Evolutionary conservation across 2,329 filamentous ascomycete species (phyloP), one percentile per base, ranked within the genome.

Genomic region (Penicillium verrucosum): DNA sequence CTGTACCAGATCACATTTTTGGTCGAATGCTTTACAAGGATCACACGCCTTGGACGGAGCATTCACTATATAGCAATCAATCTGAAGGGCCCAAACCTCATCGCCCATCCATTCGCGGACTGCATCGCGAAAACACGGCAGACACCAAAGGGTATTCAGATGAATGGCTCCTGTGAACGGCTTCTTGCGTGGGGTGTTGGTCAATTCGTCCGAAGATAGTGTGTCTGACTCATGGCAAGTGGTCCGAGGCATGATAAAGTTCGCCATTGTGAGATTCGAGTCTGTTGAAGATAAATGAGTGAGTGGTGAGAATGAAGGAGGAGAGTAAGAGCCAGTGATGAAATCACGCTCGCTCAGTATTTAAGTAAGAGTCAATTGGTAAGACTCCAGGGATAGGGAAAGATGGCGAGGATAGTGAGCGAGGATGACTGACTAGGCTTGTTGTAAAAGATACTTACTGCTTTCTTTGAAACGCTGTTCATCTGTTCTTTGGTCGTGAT

Each of bases 11-110:
- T 23, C 38, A 41, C 38, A 41, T 23, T 23, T 12, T n/a, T 5
- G 1, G 1, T 2, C 21, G 1, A 0, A 0, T 5, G 0, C 1
- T 16, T 9, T 9, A 4, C 38, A 30, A 11, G 11, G 10, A 11
- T 1, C 1, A 30, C 29, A 30, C 29, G 10, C 4, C 4, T 30
- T 1, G 8, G 27, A 29, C 27, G 27, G 9, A 29, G 27, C 8
- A 2, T 29, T 9, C 27, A 29, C 3, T 9, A 29, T 29, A 29
- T 29, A 9, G 27, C 27, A 29, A 29, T 29, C 8, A 29, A 29
- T 9, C 27, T 3, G 1, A 29, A 29, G 27, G 27, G 27, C 2
- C 27, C 1, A 2, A 29, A 9, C 18, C 18, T 18, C 18, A 18
- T 18, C 18, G 18, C 18, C 18, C 18, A 18, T 18, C 12, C 12